Base-by-base conservation (phyloP, 192 early-diverging fungal species). In the Gryganskiella cystojenkinii region DNA sequence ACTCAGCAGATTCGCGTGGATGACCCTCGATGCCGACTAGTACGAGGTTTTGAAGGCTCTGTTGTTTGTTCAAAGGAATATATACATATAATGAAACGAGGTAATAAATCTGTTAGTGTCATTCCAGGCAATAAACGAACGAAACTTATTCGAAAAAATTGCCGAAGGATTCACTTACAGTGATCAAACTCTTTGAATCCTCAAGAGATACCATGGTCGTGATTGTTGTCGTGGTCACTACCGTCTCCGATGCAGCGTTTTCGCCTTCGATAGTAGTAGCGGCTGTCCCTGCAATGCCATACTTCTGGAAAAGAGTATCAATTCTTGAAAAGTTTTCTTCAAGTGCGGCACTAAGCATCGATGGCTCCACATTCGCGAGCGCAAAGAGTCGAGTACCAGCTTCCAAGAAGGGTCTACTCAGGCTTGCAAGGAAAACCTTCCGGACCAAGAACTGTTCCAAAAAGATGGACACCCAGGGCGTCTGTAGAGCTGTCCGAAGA, bases 381-480 rank as follows among this genome's bases (percentile, higher is more conserved):
- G 14, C 51, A 3, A 78, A 22, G 30, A 78, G 42, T 1, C 37
- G 28, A 15, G 60, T 27, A 25, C 67, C 67, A 17, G 61, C 37
- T 2, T 31, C 19, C 61, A 78, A 24, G 25, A 56, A 61, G 3
- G 6, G 7, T 25, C 58, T 40, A 4, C 22, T 59, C 52, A 76
- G 17, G 19, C 9, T 30, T 4, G 27, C 46, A 28, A 76, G 6
- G 31, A 56, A 76, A 3, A 33, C 17, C 17, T 43, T 46, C 37
- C 74, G 66, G 20, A 47, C 62, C 55, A 78, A 24, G 49, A 78
- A 37, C 7, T 47, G 52, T 54, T 78, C 61, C 34, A 68, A 28
- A 31, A 68, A 78, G 42, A 69, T n/a, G 33, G 61, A 25, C 15
- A 78, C 66, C 47, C 56, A 64, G 0, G 66, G 61, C n/a, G 51